These are phyloP conservation scores for Sporisorium sorghi DNA, from an alignment of 1,284 basidiomycete species.

Conservation along the genomic window DNA sequence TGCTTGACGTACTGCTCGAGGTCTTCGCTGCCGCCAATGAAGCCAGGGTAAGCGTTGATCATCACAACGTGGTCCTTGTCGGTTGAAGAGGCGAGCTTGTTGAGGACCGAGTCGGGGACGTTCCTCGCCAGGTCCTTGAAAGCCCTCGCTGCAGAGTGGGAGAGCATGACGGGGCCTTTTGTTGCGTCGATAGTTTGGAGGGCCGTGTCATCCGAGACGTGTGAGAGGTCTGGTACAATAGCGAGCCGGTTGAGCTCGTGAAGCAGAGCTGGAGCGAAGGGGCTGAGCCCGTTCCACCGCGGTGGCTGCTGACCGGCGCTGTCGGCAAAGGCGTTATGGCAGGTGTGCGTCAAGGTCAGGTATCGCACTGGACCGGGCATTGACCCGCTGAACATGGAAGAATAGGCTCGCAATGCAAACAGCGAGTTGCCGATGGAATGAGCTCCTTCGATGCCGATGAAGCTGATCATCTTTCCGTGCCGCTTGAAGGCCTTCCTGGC, in stretches of 20 bases:
- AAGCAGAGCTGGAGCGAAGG: constrained; percentile 31
- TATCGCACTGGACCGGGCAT: constrained; percentile 37
- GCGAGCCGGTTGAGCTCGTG: constrained; percentile 45
- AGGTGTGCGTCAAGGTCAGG: constrained; percentile 47
- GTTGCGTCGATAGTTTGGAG: constrained; percentile 36
- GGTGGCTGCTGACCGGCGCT: constrained; percentile 32
- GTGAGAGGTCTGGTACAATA: constrained; percentile 50
- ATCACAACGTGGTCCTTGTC: constrained; percentile 44
- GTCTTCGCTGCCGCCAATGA: constrained; percentile 48
- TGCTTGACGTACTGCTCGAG: constrained; percentile 36
- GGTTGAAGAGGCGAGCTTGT: constrained; percentile 17
- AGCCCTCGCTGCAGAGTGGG: constrained; percentile 36
- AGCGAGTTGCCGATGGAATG: constrained; percentile 53
- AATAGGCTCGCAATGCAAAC: constrained; percentile 23
- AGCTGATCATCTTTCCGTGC: constrained; percentile 56
- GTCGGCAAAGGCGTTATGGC: constrained; percentile 50
- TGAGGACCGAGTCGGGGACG: constrained; percentile 39
- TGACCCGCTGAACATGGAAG: constrained; percentile 15
- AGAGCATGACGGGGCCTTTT: constrained; percentile 47
- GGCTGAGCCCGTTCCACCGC: constrained; percentile 45
- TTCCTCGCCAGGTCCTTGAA: constrained; percentile 34
- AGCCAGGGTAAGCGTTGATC: constrained; percentile 51
- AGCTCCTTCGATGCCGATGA: constrained; percentile 52
- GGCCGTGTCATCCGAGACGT: constrained; percentile 46
- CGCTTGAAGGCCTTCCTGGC: constrained; percentile 51